Conservation (phyloP, 306 rosid genomes). For the Cucurbita ficifolia region DNA sequence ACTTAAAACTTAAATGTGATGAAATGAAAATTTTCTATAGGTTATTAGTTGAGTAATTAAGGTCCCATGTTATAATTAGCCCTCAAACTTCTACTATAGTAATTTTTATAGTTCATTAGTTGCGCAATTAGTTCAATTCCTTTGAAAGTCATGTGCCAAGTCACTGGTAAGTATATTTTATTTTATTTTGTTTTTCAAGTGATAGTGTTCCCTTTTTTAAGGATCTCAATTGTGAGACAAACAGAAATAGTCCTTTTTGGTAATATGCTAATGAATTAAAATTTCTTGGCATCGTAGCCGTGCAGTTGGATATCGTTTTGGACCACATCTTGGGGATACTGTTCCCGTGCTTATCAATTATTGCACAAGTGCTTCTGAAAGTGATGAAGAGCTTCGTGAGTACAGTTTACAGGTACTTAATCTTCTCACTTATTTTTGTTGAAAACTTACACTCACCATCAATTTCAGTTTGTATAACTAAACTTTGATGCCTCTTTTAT, state of each 20-base stretch:
- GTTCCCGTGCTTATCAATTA: constrained; percentile 76
- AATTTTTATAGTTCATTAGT: background rate
- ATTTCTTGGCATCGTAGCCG: constrained; percentile 42
- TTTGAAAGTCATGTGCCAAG: background rate
- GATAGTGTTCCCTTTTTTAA: background rate
- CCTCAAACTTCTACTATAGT: background rate
- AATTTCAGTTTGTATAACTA: background rate
- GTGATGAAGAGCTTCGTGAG: constrained; percentile 98
- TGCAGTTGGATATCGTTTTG: constrained; percentile 96
- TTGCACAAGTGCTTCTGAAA: constrained; percentile 82
- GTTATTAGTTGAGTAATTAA: background rate
- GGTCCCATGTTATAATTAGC: background rate
- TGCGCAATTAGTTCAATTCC: background rate
- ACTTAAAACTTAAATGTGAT: background rate
- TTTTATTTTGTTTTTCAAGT: background rate
- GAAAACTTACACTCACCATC: background rate
- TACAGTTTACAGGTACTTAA: constrained; percentile 76
- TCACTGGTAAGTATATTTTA: background rate
- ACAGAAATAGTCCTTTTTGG: background rate
- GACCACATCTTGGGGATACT: constrained; percentile 84
- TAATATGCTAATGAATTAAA: constrained; percentile 12
- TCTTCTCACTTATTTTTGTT: background rate
- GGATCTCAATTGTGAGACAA: background rate
- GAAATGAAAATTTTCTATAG: background rate
- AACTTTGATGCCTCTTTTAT: background rate